Evolutionary conservation across 495 filamentous ascomycete genomes (phyloP), one percentile per base, ranked within the genome.

Genomic region (Penicillium verhagenii): DNA sequence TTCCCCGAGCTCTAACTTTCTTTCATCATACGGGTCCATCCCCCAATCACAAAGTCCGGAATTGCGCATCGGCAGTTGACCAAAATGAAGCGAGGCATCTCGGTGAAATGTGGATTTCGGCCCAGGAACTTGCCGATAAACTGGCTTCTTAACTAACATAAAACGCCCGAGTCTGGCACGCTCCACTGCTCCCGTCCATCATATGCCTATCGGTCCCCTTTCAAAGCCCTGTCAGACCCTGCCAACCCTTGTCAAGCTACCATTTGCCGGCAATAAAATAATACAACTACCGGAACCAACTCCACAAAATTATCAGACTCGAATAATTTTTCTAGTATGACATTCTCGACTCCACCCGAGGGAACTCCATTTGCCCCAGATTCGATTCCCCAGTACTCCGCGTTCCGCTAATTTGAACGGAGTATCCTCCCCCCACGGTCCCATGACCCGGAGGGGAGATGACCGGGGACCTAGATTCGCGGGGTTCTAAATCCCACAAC

Each of bases 21-120:
- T 24, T 21, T 4, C 16, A 2, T 6, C 39, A 43, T 0, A 20
- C 14, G 13, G 33, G 14, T 14, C 6, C 19, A 5, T 23, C 3
- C 11, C 18, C 39, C 39, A 43, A 43, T 43, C 39, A 43, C 5
- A 23, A 11, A 1, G 4, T 47, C 29, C 57, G 47, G 57, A 33
- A 50, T 40, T 25, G 23, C 25, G 19, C 35, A 40, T 59, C 57
- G 57, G 57, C 57, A 59, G 52, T 59, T 59, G 23, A 14, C 11
- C 28, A 6, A n/a, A 23, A 50, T 11, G 35, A 31, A 48, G 56
- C 50, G 56, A 58, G 42, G 50, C 19, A 37, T 18, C 21, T 52
- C 42, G 50, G 42, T 14, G 20, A 26, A 28, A 2, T 10, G 44
- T 44, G 26, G 26, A 48, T 45, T 44, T 37, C 42, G 31, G 6